Base-by-base conservation (phyloP, 176 grass and related monocot genomes). In the Oryza brachyantha region DNA sequence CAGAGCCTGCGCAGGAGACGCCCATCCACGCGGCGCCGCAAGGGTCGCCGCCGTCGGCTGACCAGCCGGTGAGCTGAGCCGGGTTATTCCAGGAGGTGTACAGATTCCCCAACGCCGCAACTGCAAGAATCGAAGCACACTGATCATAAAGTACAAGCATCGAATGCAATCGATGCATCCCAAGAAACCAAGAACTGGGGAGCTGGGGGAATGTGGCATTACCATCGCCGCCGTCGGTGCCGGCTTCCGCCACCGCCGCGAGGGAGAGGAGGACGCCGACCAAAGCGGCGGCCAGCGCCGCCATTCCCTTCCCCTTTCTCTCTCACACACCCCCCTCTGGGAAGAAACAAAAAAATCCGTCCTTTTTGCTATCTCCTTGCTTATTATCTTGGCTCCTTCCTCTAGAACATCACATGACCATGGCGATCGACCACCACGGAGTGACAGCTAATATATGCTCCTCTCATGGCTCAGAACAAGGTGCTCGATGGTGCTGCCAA, bases 1-100 rank as follows among this genome's bases (percentile, higher is more conserved):
- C 80, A 9, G 96, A 93, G 38, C 90, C 90, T 10, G 84, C 84
- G 54, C 96, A 99, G 64, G 90, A 61, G 79, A 99, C 64, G 62
- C 96, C 96, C 80, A 70, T 87, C 96, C 96, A 99, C 8, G 92
- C 83, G 69, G 83, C 70, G 78, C 92, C 92, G 74, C 96, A 99
- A 16, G 92, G 96, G 86, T n/a, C n/a, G 43, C 88, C 96, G 64
- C 88, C 88, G 48, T 25, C 78, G 21, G 90, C 55, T 8, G 92
- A 84, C 96, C 96, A 99, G 2, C 93, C 90, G 5, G 64, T 48
- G 29, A 99, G 88, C 75, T 95, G 96, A 46, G 88, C 62, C 63
- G 96, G 90, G 64, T 75, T 93, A 62, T 93, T 95, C 79, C 91
- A 88, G 38, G 75, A 95, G 74, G 72, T 73, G 80, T 88, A 99